These are phyloP conservation scores for Geotrichum reessii DNA, from an alignment of 1,139 yeast genomes.

Conservation along the genomic window DNA sequence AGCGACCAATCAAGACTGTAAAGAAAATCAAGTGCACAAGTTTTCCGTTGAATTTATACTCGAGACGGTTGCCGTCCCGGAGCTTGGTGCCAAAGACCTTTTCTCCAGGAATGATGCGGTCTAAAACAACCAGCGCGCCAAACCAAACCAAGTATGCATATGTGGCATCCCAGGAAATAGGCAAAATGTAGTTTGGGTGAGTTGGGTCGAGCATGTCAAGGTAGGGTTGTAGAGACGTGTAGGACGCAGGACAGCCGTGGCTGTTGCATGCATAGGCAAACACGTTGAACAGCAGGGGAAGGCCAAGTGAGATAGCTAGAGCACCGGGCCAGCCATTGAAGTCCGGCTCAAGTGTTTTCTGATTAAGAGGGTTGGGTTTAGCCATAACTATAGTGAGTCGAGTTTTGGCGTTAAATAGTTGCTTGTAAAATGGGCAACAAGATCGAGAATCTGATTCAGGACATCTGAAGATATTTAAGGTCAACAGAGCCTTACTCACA, in stretches of 20 bases:
- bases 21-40: conserved; percentile 48
- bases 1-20: conserved; percentile 48
- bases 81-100: conserved; percentile 58
- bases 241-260: conserved; percentile 33
- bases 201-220: conserved; percentile 17
- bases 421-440: not conserved
- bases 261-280: conserved; percentile 47
- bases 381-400: conserved; percentile 2
- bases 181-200: conserved; percentile 9
- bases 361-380: conserved; percentile 46
- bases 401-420: not conserved
- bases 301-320: conserved; percentile 53
- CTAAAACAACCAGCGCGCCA: conserved; percentile 54
- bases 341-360: conserved; percentile 62
- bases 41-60: conserved; percentile 78
- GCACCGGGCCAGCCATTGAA: conserved; percentile 80
- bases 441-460: not conserved
- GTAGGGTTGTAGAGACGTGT: conserved; percentile 24
- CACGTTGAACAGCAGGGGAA: conserved; percentile 58
- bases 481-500: not conserved
- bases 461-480: not conserved
- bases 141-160: conserved; percentile 72
- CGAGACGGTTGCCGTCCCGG: conserved; percentile 66
- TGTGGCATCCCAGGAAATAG: conserved; percentile 46
- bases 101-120: conserved; percentile 68